Conservation (phyloP, 768 basidiomycete species). For the Polyporus arcularius region DNA sequence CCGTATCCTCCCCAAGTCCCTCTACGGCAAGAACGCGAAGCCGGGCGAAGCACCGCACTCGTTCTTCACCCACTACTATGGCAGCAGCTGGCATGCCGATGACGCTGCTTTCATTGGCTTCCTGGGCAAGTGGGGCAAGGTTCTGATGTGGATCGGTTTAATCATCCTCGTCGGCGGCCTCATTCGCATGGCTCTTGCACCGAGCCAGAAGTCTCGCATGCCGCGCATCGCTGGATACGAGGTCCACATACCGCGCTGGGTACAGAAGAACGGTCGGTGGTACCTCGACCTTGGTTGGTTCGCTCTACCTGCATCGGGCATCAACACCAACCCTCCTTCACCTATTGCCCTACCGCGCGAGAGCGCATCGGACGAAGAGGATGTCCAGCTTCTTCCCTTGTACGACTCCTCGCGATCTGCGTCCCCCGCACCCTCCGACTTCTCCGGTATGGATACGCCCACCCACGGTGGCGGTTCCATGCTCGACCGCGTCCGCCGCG, state of each 20-base stretch:
- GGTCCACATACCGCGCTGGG: conserved; percentile 74
- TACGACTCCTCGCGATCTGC: conserved; percentile 59
- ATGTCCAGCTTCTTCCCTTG: conserved; percentile 61
- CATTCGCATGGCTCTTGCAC: conserved; percentile 50
- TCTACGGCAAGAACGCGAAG: conserved; percentile 97
- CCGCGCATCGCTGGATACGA: conserved; percentile 74
- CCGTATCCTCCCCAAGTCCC: conserved; percentile 89
- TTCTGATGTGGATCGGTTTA: conserved; percentile 82
- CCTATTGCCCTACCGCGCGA: conserved; percentile 46
- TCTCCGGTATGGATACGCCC: conserved; percentile 43
- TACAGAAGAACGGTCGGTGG: conserved; percentile 70
- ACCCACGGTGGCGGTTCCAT: conserved; percentile 45
- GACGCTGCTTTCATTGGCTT: conserved; percentile 98
- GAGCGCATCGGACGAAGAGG: conserved; percentile 44
- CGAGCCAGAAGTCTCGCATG: conserved; percentile 58
- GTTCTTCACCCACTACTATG: conserved; percentile 97
- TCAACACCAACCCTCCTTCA: conserved; percentile 41
- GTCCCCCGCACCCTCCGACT: conserved; percentile 57
- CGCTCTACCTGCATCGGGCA: conserved; percentile 43
- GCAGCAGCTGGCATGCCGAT: conserved; percentile 97
- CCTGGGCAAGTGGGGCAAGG: conserved; percentile 86
- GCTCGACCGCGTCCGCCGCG: conserved; percentile 53
- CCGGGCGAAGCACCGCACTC: conserved; percentile 81
- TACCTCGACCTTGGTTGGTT: conserved; percentile 70
- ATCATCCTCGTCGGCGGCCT: conserved; percentile 71